Conservation (phyloP, 768 basidiomycete genomes). For the Tulasnella sp. region DNA sequence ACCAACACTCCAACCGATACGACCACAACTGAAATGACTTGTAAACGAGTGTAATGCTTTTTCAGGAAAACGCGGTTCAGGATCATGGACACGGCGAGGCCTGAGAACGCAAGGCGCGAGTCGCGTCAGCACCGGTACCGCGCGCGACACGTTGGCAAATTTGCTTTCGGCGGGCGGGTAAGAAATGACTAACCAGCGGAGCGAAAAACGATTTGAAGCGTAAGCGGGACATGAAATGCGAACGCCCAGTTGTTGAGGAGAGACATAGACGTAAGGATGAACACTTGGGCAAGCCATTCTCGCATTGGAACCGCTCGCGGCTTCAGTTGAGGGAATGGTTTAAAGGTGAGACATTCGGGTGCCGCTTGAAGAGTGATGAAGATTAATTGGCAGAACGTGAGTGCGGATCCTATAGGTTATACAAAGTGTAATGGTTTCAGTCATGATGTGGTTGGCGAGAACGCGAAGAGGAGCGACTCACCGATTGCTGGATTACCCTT, state of each 20-base stretch:
- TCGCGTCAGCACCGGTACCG: conserved; percentile 21
- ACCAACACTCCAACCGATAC: conserved; percentile 66
- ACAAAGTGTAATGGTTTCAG: background rate
- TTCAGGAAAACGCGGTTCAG: conserved; percentile 54
- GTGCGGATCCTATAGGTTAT: conserved; percentile 51
- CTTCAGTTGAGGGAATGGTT: conserved; percentile 45
- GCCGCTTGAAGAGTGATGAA: conserved; percentile 65
- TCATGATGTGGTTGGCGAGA: background rate
- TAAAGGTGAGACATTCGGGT: conserved; percentile 50
- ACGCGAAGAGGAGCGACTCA: conserved; percentile 31
- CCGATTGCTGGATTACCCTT: conserved; percentile 61
- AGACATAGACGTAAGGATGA: conserved; percentile 56
- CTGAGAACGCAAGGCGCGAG: conserved; percentile 32
- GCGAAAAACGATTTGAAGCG: conserved; percentile 76
- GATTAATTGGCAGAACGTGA: conserved; percentile 78
- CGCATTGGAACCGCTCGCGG: conserved; percentile 58
- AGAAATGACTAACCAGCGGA: conserved; percentile 53
- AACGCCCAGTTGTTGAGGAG: conserved; percentile 78
- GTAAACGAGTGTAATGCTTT: conserved; percentile 49
- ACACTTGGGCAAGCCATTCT: conserved; percentile 64
- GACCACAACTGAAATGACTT: conserved; percentile 59
- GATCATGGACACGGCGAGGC: conserved; percentile 68
- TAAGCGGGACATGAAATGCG: conserved; percentile 65
- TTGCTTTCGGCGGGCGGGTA: background rate
- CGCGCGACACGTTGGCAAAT: background rate